A percentile compares a stretch with the other conserved stretches of the same genome.
phyloP scores from a whole-genome alignment of 1,284 basidiomycete genomes.

The Hemileia vastatrix region DNA sequence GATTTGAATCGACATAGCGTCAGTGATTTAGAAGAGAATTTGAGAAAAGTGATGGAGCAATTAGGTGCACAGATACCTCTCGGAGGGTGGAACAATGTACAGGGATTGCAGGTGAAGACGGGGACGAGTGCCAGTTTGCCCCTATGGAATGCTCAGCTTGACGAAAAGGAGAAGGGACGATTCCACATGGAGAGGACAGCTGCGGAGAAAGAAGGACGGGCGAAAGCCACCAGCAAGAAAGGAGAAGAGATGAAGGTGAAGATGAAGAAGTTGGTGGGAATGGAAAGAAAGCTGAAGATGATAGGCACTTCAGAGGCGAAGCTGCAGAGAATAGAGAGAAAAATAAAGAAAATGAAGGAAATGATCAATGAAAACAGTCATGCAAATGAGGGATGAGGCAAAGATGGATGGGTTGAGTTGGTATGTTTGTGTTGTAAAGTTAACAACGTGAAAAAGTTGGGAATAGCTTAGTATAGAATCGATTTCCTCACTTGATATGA shows the following conservation, averaged over 20 bases:
- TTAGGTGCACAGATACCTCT: slow-evolving; percentile 57
- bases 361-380: too few species aligned
- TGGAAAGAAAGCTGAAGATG: slow-evolving; percentile 23
- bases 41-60: slow-evolving; percentile 67
- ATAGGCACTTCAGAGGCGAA: too few species aligned
- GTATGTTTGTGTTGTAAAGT: too few species aligned
- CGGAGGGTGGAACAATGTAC: slow-evolving; percentile 83
- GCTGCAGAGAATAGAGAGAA: slow-evolving; percentile 25
- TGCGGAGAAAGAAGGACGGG: slow-evolving; percentile 37
- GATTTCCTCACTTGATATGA: too few species aligned
- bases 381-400: too few species aligned
- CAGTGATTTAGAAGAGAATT: slow-evolving; percentile 66
- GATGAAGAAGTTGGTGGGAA: slow-evolving; percentile 29
- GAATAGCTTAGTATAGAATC: too few species aligned
- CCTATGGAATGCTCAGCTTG: slow-evolving; percentile 72
- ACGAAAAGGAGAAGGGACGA: slow-evolving; percentile 54
- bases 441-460: too few species aligned
- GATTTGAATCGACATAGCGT: slow-evolving; percentile 59
- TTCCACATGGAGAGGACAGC: slow-evolving; percentile 54
- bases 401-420: too few species aligned
- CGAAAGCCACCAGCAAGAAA: slow-evolving; percentile 33
- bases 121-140: slow-evolving; percentile 73
- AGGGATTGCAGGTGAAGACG: slow-evolving; percentile 84
- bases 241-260: slow-evolving; percentile 22
- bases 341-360: slow-evolving; percentile 30